Evolutionary conservation across 176 grass and related monocot genomes (phyloP).

Genomic region (Thalia dealbata): DNA sequence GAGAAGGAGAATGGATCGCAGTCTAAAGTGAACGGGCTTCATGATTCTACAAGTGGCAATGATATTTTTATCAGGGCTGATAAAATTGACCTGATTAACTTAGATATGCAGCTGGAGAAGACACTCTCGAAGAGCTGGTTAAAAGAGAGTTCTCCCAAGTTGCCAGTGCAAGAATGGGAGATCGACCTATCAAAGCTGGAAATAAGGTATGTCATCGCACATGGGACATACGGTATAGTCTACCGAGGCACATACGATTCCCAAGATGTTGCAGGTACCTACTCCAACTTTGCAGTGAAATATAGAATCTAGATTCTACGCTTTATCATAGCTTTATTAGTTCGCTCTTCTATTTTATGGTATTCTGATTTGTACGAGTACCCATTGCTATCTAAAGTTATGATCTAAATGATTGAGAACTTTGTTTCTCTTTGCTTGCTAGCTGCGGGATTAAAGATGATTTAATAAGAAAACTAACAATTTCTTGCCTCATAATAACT

Average conservation of each 20-base stretch:
- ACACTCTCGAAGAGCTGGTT: slow-evolving; percentile 57
- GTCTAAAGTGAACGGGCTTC: neutral
- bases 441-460: too few species aligned
- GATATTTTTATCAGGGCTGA: slow-evolving; percentile 60
- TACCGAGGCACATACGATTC: slow-evolving; percentile 72
- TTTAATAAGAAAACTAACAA: too few species aligned
- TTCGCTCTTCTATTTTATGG: too few species aligned
- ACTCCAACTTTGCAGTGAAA: neutral
- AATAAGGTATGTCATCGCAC: slow-evolving; percentile 54
- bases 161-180: slow-evolving; percentile 60
- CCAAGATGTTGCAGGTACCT: slow-evolving; percentile 62
- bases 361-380: neutral
- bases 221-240: slow-evolving; percentile 76
- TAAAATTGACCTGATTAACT: slow-evolving; percentile 47
- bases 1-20: slow-evolving; percentile 9
- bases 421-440: too few species aligned
- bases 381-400: too few species aligned
- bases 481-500: neutral
- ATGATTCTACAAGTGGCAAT: slow-evolving; percentile 25
- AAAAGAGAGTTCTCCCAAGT: slow-evolving; percentile 29
- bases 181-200: slow-evolving; percentile 67
- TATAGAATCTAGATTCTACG: neutral
- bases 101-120: slow-evolving; percentile 81
- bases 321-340: slow-evolving; percentile 3
- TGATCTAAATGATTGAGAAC: too few species aligned